Percentiles rank a stretch among this genome's conserved stretches.
Conservation (phyloP, 345 rosid genomes). For the Eucalyptus globulus region DNA sequence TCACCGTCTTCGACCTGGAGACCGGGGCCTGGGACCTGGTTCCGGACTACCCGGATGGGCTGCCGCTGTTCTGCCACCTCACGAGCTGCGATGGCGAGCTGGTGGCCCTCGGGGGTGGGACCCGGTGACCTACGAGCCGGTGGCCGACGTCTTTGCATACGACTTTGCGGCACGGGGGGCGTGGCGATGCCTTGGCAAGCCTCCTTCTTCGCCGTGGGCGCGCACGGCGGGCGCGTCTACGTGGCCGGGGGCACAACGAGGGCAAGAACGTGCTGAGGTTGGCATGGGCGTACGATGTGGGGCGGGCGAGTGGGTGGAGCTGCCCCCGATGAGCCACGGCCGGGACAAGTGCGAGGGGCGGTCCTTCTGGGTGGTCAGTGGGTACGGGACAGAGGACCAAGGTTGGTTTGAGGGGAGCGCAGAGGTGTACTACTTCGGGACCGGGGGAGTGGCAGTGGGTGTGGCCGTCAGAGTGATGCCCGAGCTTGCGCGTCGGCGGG, state of each 20-base stretch:
- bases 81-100: no score
- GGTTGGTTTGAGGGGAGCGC: conserved; percentile 24
- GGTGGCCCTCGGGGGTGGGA: no score
- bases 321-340: conserved; percentile 21
- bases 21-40: no score
- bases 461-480: conserved; percentile 11
- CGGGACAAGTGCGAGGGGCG: conserved; percentile 38
- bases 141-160: conserved; percentile 18
- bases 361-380: conserved; percentile 31
- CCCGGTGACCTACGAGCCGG: background rate
- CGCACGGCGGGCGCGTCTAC: background rate
- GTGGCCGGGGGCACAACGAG: conserved; percentile 35
- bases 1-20: no score
- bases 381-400: conserved; percentile 17
- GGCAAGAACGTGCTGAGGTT: conserved; percentile 25
- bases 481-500: conserved; percentile 1
- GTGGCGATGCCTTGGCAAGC: conserved; percentile 19
- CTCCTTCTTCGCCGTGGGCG: conserved; percentile 29
- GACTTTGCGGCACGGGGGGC: conserved; percentile 15
- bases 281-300: conserved; percentile 23
- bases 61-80: no score
- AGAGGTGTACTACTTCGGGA: background rate
- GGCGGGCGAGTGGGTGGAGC: conserved; percentile 19
- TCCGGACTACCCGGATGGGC: no score
- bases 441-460: conserved; percentile 19